Evolutionary conservation across 371 early-diverging fungal genomes (phyloP).

Genomic region (Mortierella sp.): DNA sequence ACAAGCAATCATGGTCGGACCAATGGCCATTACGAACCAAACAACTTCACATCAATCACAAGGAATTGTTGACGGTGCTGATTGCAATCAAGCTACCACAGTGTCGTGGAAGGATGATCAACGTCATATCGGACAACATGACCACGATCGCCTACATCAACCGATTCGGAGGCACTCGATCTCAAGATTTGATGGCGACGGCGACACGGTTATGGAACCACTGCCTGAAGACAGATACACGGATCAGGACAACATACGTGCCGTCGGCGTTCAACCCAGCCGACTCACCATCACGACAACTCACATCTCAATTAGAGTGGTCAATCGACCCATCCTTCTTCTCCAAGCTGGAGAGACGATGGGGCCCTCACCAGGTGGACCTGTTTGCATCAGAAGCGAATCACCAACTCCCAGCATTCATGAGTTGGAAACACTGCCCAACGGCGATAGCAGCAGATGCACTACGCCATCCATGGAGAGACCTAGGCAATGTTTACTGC

Average conservation of each 20-base stretch:
- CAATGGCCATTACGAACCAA: background rate
- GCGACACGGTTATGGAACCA: slow-evolving; percentile 11
- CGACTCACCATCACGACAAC: slow-evolving; percentile 19
- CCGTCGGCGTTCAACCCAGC: too few species aligned
- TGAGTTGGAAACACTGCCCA: slow-evolving; percentile 14
- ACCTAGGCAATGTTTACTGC: slow-evolving; percentile 19
- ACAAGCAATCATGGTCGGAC: slow-evolving; percentile 3
- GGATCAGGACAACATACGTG: slow-evolving; percentile 12
- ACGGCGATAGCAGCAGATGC: slow-evolving; percentile 1
- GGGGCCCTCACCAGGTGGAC: slow-evolving; percentile 24
- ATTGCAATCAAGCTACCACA: background rate
- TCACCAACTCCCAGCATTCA: slow-evolving; percentile 10
- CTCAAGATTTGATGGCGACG: slow-evolving; percentile 1
- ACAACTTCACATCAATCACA: slow-evolving; percentile 14
- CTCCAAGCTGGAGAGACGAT: slow-evolving; percentile 7
- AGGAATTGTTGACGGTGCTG: background rate
- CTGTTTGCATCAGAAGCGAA: slow-evolving; percentile 25
- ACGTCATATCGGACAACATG: slow-evolving; percentile 26
- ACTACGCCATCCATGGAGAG: slow-evolving; percentile 8
- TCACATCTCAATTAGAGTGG: slow-evolving; percentile 25
- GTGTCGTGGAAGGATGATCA: slow-evolving; percentile 1
- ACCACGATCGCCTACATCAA: slow-evolving; percentile 28
- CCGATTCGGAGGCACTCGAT: slow-evolving; percentile 22
- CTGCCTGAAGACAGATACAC: slow-evolving; percentile 19
- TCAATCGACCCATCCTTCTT: slow-evolving; percentile 18